These are phyloP conservation scores for Alloteropsis semialata DNA, from an alignment of 176 grass and related monocot genomes.

Conservation along the genomic window DNA sequence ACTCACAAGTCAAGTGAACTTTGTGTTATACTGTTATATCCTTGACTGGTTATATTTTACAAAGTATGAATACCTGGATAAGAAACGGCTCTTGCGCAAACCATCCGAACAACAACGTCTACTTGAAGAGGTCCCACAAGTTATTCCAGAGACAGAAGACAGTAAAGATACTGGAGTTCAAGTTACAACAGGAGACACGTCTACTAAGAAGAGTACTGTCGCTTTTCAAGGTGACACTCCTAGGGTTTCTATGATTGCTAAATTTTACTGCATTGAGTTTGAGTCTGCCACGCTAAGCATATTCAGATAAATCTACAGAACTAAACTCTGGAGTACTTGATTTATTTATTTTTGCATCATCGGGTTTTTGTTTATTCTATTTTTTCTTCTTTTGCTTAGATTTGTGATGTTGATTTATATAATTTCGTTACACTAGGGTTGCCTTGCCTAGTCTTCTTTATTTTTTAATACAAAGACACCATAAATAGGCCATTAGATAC, in stretches of 20 bases:
- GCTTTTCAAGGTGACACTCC: constrained; percentile 26
- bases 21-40: constrained; percentile 38
- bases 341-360: constrained; percentile 1
- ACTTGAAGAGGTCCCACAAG: constrained; percentile 69
- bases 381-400: background rate
- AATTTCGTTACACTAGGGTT: background rate
- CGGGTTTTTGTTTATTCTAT: background rate
- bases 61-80: constrained; percentile 52
- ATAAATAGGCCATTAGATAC: constrained; percentile 4
- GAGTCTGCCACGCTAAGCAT: background rate
- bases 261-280: background rate
- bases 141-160: constrained; percentile 67
- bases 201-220: constrained; percentile 37
- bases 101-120: constrained; percentile 64
- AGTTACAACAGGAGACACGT: constrained; percentile 26
- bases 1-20: constrained; percentile 12
- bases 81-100: constrained; percentile 48
- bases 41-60: constrained; percentile 69
- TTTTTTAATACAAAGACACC: constrained; percentile 1
- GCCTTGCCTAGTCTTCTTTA: background rate
- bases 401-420: background rate
- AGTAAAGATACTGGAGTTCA: constrained; percentile 27
- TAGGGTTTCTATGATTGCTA: constrained; percentile 7
- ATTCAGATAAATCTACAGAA: background rate
- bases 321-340: background rate